Evolutionary conservation across 352 stramenopile species (phyloP), one percentile per base, ranked within the genome.

Genomic region (Phytophthora constricta): DNA sequence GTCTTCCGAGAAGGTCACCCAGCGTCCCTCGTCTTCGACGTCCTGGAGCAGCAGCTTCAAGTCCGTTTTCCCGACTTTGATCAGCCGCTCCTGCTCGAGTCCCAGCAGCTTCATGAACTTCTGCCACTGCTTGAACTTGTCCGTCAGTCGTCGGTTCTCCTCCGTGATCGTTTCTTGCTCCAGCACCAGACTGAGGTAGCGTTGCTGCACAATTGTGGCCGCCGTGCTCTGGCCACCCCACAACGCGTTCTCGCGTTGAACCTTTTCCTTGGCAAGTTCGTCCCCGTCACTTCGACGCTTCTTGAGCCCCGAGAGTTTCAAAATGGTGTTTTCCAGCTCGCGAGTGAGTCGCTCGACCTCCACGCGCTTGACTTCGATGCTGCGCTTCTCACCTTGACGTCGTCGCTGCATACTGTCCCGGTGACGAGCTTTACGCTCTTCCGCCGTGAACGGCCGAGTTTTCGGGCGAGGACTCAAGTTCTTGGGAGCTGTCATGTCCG

Each of bases 321-420:
- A n/a, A 8, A 74, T 71, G 5, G 60, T 66, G n/a, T 37, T 53
- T 22, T 74, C 55, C 16, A 80, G 48, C 56, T 70, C 58, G 20
- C 55, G 49, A 17, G 70, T 68, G 25, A 80, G 68, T 5, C 59
- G 26, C 51, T 75, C 41, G 28, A 75, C 70, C 61, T 80, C 68
- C 7, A 70, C 56, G n/a, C 73, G 73, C 55, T 81, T 81, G 19
- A 74, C 49, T 37, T 78, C 65, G 34, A 76, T 70, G 43, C 65
- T 74, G 8, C 70, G 60, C 58, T 78, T 78, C 45, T 78, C 65
- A 1, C 65, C 65, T 43, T 78, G 53, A 10, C 73, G 69, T 23
- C 72, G 68, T 41, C 73, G 73, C 62, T 81, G 73, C 73, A 81
- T 81, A 16, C 73, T 70, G 19, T 78, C 73, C 52, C 73, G 73